Percentiles rank a stretch among this genome's conserved stretches.
Conservation (phyloP, 345 rosid genomes). For the Eucalyptus tenuipes region DNA sequence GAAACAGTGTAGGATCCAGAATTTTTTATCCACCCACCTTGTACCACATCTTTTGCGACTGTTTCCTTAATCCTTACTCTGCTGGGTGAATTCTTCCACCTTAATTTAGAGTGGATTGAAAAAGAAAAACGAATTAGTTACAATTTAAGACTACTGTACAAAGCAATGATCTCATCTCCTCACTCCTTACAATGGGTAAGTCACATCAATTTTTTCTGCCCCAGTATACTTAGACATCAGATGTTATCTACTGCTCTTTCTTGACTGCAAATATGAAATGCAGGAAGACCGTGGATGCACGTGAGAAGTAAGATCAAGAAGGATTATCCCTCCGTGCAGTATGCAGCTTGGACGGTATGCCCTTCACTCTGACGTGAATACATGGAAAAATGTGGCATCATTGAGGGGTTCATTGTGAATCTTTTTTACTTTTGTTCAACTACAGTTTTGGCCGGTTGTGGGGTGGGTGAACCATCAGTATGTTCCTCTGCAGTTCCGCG, state of each 20-base stretch:
- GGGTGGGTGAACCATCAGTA: conserved; percentile 90
- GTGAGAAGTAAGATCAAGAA: conserved; percentile 64
- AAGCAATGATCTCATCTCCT: not conserved
- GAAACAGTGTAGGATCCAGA: not conserved
- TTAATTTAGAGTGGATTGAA: not conserved
- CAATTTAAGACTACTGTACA: not conserved
- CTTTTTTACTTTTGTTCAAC: not conserved
- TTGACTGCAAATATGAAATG: conserved; percentile 7
- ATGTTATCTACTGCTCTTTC: not conserved
- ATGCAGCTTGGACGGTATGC: conserved; percentile 78
- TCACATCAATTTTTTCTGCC: not conserved
- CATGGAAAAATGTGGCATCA: not conserved
- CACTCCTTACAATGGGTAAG: not conserved
- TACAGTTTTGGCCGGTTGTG: conserved; percentile 83
- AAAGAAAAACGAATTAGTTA: not conserved
- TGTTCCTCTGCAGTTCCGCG: conserved; percentile 77
- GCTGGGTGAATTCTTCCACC: not conserved
- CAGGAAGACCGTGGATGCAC: conserved; percentile 78
- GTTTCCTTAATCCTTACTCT: not conserved
- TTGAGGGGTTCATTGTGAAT: not conserved
- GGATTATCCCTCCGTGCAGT: conserved; percentile 64
- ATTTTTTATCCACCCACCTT: not conserved
- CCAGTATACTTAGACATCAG: not conserved
- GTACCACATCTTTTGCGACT: not conserved
- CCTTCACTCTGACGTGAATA: not conserved